These are phyloP conservation scores for Sporothrix curviconia DNA, from an alignment of 2,329 filamentous ascomycete species.

Conservation along the genomic window DNA sequence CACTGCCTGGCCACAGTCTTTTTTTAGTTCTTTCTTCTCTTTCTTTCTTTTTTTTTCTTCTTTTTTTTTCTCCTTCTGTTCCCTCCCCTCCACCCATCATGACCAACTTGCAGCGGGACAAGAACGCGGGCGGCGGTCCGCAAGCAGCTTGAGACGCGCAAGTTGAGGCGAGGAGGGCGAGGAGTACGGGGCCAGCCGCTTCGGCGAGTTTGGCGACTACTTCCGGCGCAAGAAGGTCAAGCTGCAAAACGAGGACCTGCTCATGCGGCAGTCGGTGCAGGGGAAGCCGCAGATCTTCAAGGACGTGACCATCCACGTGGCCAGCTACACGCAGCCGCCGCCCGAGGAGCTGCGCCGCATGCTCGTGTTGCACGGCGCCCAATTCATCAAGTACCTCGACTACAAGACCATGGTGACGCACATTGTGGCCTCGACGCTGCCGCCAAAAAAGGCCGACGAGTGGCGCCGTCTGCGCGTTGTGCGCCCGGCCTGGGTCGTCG, in stretches of 20 bases:
- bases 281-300: constrained; percentile 82
- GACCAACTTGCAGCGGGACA: constrained; percentile 53
- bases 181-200: constrained; percentile 80
- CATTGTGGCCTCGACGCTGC: constrained; percentile 84
- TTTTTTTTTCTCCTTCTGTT: background rate
- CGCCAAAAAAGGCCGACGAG: constrained; percentile 87
- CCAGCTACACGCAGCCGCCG: constrained; percentile 92
- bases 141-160: constrained; percentile 58
- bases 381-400: constrained; percentile 90
- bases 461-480: constrained; percentile 85
- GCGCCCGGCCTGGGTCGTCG: constrained; percentile 88
- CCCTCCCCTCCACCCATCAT: constrained; percentile 32
- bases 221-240: constrained; percentile 96
- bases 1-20: background rate
- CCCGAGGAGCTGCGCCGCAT: constrained; percentile 81
- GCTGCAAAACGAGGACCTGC: constrained; percentile 84
- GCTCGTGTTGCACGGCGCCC: constrained; percentile 88
- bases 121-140: constrained; percentile 56
- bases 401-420: constrained; percentile 93
- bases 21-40: background rate
- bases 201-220: constrained; percentile 86
- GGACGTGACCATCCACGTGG: constrained; percentile 83
- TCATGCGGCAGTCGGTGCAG: constrained; percentile 61
- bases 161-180: constrained; percentile 81
- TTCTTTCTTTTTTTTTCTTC: background rate